These are phyloP conservation scores for Elaeis guineensis DNA, from an alignment of 176 grass and related monocot genomes.

Conservation along the genomic window DNA sequence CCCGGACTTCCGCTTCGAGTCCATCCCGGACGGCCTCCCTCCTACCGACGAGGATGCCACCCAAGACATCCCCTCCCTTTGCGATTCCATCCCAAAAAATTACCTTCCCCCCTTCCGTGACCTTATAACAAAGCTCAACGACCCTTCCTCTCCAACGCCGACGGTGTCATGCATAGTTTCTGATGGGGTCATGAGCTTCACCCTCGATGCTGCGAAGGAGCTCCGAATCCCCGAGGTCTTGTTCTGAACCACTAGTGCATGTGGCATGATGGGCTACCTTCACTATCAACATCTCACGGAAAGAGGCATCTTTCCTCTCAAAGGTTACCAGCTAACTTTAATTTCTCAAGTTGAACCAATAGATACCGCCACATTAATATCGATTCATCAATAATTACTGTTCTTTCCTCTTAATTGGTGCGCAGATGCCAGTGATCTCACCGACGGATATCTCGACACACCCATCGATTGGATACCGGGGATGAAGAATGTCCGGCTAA, in stretches of 20 bases:
- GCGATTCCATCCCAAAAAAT: background rate
- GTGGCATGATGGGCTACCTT: conserved; percentile 2
- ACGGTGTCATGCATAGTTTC: conserved; percentile 1
- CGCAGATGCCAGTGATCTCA: background rate
- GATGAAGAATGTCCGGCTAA: conserved; percentile 10
- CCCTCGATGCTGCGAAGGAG: conserved; percentile 1
- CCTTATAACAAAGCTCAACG: background rate
- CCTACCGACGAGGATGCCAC: background rate
- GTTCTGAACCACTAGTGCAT: conserved; percentile 4
- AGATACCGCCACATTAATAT: no score
- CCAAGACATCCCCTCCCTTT: conserved; percentile 3
- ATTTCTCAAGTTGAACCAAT: no score
- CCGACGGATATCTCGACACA: background rate
- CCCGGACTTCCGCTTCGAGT: conserved; percentile 10
- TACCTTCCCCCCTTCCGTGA: background rate
- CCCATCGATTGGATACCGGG: conserved; percentile 2
- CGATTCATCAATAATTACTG: no score
- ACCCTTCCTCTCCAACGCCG: background rate
- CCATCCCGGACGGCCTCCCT: conserved; percentile 13
- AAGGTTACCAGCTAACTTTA: background rate
- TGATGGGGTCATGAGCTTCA: conserved; percentile 8
- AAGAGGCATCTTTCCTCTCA: background rate
- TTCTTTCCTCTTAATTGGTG: background rate
- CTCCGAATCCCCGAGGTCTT: background rate
- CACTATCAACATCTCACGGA: background rate